These are phyloP conservation scores for Cinnamomum chago DNA, from an alignment of 164 flowering plant genomes.

Conservation along the genomic window DNA sequence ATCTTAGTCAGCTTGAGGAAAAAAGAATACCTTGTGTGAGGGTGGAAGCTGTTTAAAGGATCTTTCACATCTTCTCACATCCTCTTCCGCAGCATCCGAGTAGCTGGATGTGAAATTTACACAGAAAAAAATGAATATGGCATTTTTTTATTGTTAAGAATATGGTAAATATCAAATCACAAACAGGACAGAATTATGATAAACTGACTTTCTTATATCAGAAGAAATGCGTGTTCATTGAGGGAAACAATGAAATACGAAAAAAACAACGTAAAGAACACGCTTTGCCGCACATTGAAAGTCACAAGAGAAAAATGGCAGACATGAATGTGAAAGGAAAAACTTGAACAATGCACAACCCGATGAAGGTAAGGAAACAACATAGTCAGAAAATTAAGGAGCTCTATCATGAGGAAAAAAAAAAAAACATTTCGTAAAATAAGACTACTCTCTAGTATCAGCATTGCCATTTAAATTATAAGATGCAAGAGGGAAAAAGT, in stretches of 20 bases:
- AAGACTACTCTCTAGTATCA: not conserved
- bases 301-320: not conserved
- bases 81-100: constrained; percentile 82
- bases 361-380: not conserved
- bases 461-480: too few species aligned
- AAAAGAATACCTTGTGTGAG: constrained; percentile 61
- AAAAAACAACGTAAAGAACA: not conserved
- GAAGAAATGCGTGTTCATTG: too few species aligned
- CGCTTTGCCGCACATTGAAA: not conserved
- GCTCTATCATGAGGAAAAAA: not conserved
- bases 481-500: too few species aligned
- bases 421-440: not conserved
- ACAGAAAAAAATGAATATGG: not conserved
- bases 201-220: too few species aligned
- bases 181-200: not conserved
- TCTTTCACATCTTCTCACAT: constrained; percentile 73
- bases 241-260: too few species aligned
- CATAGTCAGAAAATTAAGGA: not conserved
- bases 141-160: not conserved
- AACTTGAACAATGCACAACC: not conserved
- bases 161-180: not conserved
- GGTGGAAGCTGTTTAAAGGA: constrained; percentile 68
- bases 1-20: not conserved
- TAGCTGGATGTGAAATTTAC: constrained; percentile 41
- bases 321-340: not conserved